Conservation (phyloP, 2,329 filamentous ascomycete genomes). For the Stagonosporopsis vannaccii region DNA sequence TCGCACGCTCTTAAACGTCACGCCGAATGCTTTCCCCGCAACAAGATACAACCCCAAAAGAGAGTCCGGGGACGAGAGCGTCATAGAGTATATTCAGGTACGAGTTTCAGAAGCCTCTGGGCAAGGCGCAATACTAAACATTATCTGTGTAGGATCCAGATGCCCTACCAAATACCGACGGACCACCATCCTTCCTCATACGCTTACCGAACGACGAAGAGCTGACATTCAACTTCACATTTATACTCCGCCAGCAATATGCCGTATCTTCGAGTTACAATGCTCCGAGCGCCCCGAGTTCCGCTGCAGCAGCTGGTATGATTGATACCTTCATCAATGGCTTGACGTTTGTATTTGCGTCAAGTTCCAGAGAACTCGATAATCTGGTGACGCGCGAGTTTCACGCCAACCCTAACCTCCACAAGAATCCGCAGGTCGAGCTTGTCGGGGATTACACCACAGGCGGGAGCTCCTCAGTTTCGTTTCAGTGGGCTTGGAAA, state of each 20-base stretch:
- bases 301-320: constrained; percentile 48
- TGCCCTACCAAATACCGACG: constrained; percentile 39
- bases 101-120: constrained; percentile 8
- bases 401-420: constrained; percentile 93
- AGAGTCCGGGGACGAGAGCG: constrained; percentile 73
- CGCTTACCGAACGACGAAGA: constrained; percentile 92
- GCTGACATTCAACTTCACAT: constrained; percentile 90
- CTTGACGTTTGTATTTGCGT: constrained; percentile 90
- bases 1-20: constrained; percentile 77
- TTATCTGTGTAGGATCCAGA: constrained; percentile 75
- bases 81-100: constrained; percentile 94
- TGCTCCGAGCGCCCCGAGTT: constrained; percentile 57
- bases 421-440: constrained; percentile 96
- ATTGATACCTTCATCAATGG: constrained; percentile 83
- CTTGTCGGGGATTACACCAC: constrained; percentile 93
- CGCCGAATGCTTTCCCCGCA: constrained; percentile 88
- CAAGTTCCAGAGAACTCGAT: constrained; percentile 85
- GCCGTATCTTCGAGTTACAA: constrained; percentile 50
- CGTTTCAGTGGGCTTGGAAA: constrained; percentile 96
- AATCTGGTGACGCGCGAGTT: constrained; percentile 95
- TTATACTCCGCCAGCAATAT: constrained; percentile 71
- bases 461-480: constrained; percentile 79
- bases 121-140: constrained; percentile 19
- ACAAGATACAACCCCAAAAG: constrained; percentile 76
- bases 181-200: constrained; percentile 76